Percentiles rank a stretch among this genome's conserved stretches.
phyloP scores from a whole-genome alignment of 805 yeast species.

The Kodamaea kaohsiungensis region DNA sequence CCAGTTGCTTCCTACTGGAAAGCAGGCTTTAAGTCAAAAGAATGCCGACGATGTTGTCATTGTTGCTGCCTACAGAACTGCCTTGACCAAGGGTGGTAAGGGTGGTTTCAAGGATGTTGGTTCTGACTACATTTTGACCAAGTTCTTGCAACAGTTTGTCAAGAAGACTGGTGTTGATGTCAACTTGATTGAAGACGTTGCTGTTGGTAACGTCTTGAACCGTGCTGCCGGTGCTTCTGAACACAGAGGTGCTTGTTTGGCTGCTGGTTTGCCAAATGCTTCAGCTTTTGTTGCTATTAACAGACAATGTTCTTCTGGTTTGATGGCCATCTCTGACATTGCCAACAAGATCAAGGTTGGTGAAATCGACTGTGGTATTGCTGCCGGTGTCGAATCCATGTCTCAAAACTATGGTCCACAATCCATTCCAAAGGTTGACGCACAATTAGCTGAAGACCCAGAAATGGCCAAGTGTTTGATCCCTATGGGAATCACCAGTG shows the following conservation, averaged over 20 bases:
- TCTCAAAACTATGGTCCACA: conserved; percentile 83
- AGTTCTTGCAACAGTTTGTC: conserved; percentile 63
- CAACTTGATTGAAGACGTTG: conserved; percentile 73
- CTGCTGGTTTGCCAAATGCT: conserved; percentile 85
- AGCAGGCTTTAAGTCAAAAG: conserved; percentile 50
- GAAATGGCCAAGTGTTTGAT: conserved; percentile 69
- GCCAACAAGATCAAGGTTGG: conserved; percentile 87
- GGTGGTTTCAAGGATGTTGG: conserved; percentile 83
- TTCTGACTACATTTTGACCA: conserved; percentile 73
- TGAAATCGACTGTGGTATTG: conserved; percentile 89
- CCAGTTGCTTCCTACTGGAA: conserved; percentile 42
- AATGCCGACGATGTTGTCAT: conserved; percentile 88
- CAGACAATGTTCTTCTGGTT: conserved; percentile 94
- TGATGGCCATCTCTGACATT: conserved; percentile 85
- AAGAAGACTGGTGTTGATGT: conserved; percentile 51
- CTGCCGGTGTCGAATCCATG: conserved; percentile 95
- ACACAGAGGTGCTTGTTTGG: conserved; percentile 87
- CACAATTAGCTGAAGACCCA: conserved; percentile 33
- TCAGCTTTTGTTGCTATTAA: conserved; percentile 82
- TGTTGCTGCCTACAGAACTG: conserved; percentile 88
- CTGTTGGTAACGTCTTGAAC: conserved; percentile 89
- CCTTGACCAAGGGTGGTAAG: conserved; percentile 82
- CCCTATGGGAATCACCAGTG: conserved; percentile 97
- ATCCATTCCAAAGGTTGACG: conserved; percentile 55
- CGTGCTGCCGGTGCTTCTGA: conserved; percentile 94